Evolutionary conservation across 2,329 filamentous ascomycete genomes (phyloP).

Genomic region (Alternaria sp.): DNA sequence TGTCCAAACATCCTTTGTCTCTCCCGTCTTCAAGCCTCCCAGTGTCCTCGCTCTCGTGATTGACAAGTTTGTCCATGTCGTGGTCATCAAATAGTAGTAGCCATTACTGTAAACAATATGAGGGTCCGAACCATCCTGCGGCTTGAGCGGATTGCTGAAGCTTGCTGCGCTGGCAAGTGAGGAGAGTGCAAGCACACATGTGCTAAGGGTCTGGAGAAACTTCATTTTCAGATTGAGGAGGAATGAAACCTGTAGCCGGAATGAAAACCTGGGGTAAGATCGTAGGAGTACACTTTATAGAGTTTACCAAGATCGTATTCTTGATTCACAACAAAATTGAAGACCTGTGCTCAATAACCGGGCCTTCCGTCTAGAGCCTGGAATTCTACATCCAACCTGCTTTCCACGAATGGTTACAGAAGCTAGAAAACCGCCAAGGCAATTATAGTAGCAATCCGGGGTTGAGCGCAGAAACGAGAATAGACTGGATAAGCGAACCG

Average conservation of each 20-base stretch:
- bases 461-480: constrained; percentile 1
- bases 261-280: neutral
- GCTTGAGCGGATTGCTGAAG: constrained; percentile 63
- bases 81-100: constrained; percentile 67
- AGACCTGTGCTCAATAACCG: neutral
- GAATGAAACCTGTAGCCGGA: neutral
- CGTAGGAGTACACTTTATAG: neutral
- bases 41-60: constrained; percentile 65
- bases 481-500: neutral
- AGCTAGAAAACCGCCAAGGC: neutral
- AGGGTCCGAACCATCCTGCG: constrained; percentile 62
- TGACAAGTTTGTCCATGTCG: constrained; percentile 64
- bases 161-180: constrained; percentile 45
- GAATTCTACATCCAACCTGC: neutral
- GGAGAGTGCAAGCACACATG: constrained; percentile 28
- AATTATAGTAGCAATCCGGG: neutral
- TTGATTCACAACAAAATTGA: neutral
- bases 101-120: constrained; percentile 62
- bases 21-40: constrained; percentile 63
- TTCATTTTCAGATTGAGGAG: constrained; percentile 18
- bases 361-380: constrained; percentile 1
- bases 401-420: constrained; percentile 6
- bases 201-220: constrained; percentile 25
- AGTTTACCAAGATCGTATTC: neutral
- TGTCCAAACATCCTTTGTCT: constrained; percentile 61